Evolutionary conservation across 2,329 filamentous ascomycete species (phyloP).

Genomic region (Hypoxylon sp.): DNA sequence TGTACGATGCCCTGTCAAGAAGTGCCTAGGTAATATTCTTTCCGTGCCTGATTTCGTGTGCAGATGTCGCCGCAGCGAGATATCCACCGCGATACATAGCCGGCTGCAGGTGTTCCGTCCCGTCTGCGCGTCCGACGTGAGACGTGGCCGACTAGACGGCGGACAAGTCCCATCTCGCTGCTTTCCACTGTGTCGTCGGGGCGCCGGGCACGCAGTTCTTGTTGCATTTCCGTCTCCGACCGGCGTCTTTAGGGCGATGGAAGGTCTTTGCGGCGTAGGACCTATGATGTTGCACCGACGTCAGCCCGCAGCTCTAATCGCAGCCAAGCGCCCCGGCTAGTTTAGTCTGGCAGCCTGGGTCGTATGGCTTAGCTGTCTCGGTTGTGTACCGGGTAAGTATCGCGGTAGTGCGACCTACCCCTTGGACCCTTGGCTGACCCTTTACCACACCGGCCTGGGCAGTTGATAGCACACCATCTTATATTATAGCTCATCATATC

Average conservation of each 20-base stretch:
- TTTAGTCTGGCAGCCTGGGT: conserved; percentile 31
- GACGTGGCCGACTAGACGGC: not conserved
- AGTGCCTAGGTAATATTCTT: too few relatives aligned
- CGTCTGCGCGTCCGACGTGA: not conserved
- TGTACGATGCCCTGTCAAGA: conserved; percentile 3
- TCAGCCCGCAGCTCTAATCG: conserved; percentile 40
- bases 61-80: not conserved
- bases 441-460: not conserved
- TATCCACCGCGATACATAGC: conserved; percentile 9
- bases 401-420: conserved; percentile 8
- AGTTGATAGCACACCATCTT: not conserved
- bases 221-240: conserved; percentile 14
- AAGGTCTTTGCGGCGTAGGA: not conserved
- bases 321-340: conserved; percentile 19
- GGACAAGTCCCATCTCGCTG: not conserved
- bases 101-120: not conserved
- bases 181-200: not conserved
- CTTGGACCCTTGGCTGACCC: conserved; percentile 31
- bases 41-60: conserved; percentile 14
- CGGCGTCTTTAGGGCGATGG: not conserved
- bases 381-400: too few relatives aligned
- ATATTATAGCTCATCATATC: not conserved
- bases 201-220: conserved; percentile 10
- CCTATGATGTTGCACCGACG: conserved; percentile 42
- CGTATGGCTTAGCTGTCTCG: too few relatives aligned